phyloP scores from a whole-genome alignment of 2,329 filamentous ascomycete species.

The Sporothrix phasma region DNA sequence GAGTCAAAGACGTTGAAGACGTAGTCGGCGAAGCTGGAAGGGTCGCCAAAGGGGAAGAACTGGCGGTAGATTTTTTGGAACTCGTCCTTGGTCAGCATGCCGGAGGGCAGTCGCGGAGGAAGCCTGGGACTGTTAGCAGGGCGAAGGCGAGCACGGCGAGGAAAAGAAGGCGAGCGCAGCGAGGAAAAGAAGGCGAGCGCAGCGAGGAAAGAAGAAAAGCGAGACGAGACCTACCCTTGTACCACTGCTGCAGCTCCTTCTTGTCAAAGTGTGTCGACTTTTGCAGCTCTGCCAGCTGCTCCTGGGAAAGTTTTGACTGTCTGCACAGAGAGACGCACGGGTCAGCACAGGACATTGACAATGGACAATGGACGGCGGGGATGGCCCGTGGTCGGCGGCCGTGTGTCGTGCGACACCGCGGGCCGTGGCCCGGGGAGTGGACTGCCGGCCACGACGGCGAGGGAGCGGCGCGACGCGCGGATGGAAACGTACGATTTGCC shows the following conservation, averaged over 20 bases:
- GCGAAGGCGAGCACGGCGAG: background rate
- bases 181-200: background rate
- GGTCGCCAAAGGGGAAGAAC: conserved; percentile 98
- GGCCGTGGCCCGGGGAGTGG: background rate
- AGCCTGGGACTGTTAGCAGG: conserved; percentile 41
- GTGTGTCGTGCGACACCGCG: conserved; percentile 4
- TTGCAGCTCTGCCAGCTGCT: conserved; percentile 90
- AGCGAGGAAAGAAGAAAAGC: background rate
- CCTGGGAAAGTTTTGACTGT: conserved; percentile 95
- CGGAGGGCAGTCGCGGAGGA: conserved; percentile 95
- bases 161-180: background rate
- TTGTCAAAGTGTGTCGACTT: conserved; percentile 98
- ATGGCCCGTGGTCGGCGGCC: background rate
- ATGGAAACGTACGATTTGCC: conserved; percentile 46
- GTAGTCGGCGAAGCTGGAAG: conserved; percentile 94
- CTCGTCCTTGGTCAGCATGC: conserved; percentile 94
- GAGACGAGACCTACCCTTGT: conserved; percentile 63
- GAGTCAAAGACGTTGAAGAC: conserved; percentile 99
- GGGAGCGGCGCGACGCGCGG: too few species aligned
- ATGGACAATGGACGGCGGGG: background rate
- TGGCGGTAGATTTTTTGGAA: conserved; percentile 99
- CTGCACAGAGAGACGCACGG: conserved; percentile 36
- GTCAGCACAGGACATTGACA: background rate
- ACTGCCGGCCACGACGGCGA: too few species aligned
- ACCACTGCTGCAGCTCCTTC: conserved; percentile 99